A percentile compares a stretch with the other conserved stretches of the same genome.
Evolutionary conservation across 208 protist genomes (phyloP).

Genomic region (Trypanosoma avium): DNA sequence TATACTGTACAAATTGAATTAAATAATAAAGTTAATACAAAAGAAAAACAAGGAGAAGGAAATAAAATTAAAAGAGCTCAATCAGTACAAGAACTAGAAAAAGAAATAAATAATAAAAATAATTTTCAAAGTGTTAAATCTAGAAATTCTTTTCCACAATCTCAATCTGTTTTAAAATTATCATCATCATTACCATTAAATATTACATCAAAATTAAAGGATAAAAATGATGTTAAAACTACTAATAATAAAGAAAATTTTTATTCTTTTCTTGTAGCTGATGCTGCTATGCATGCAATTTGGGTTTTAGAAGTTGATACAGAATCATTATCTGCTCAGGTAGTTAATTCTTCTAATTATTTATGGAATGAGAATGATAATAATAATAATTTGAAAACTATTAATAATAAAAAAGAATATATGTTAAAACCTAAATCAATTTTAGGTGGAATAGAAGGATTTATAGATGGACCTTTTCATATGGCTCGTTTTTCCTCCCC

Average conservation of each 20-base stretch:
- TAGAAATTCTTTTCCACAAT: no score
- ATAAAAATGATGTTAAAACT: no score
- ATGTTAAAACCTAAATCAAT: constrained; percentile 25
- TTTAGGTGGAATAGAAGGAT: constrained; percentile 46
- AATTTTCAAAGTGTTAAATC: no score
- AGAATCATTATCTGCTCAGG: constrained; percentile 9
- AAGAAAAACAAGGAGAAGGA: constrained; percentile 17
- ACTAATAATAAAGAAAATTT: no score
- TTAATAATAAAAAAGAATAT: no score
- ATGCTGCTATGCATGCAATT: constrained; percentile 51
- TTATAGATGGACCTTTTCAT: constrained; percentile 72
- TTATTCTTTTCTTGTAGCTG: constrained; percentile 58
- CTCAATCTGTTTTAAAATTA: no score
- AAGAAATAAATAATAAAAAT: no score
- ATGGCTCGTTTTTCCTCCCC: constrained; percentile 58
- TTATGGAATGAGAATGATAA: constrained; percentile 7
- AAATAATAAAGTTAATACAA: neutral
- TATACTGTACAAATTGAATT: neutral
- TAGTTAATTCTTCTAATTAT: constrained; percentile 22
- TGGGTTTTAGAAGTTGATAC: constrained; percentile 56
- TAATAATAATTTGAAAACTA: no score
- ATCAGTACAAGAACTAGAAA: no score
- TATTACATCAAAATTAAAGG: no score
- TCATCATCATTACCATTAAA: no score
- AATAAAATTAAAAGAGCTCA: no score